phyloP scores from a whole-genome alignment of 495 filamentous ascomycete genomes.

The Daldinia grandis region DNA sequence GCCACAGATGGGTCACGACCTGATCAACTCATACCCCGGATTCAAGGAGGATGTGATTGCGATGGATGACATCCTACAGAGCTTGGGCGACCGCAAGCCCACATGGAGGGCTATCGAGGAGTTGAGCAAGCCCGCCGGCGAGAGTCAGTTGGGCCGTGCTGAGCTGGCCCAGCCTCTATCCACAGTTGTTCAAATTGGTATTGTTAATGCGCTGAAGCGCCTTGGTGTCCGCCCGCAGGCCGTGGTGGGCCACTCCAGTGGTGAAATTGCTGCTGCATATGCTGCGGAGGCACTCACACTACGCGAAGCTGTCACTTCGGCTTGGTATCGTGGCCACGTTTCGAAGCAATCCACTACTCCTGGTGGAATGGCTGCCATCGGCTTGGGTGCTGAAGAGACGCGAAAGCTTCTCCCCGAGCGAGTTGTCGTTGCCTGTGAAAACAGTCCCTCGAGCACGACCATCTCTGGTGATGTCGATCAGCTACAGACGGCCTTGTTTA shows the following conservation, averaged over 20 bases:
- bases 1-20: constrained; percentile 10
- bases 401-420: not conserved
- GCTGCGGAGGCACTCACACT: constrained; percentile 39
- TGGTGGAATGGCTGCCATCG: constrained; percentile 52
- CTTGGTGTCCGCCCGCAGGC: constrained; percentile 53
- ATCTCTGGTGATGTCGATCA: constrained; percentile 43
- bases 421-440: constrained; percentile 49
- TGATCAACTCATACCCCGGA: not conserved
- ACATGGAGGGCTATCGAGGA: not conserved
- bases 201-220: constrained; percentile 57
- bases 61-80: not conserved
- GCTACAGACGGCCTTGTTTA: not conserved
- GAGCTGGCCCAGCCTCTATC: constrained; percentile 51
- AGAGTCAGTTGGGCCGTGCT: constrained; percentile 18
- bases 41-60: not conserved
- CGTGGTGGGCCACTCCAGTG: constrained; percentile 51
- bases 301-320: constrained; percentile 35
- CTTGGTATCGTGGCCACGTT: constrained; percentile 44
- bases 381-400: constrained; percentile 1
- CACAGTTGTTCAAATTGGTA: constrained; percentile 54
- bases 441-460: constrained; percentile 47
- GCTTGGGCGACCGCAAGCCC: not conserved
- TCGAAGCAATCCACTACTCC: not conserved
- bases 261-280: constrained; percentile 54
- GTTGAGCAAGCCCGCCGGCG: not conserved